phyloP scores from a whole-genome alignment of 2,329 filamentous ascomycete species.

The Pseudogymnoascus sp. region DNA sequence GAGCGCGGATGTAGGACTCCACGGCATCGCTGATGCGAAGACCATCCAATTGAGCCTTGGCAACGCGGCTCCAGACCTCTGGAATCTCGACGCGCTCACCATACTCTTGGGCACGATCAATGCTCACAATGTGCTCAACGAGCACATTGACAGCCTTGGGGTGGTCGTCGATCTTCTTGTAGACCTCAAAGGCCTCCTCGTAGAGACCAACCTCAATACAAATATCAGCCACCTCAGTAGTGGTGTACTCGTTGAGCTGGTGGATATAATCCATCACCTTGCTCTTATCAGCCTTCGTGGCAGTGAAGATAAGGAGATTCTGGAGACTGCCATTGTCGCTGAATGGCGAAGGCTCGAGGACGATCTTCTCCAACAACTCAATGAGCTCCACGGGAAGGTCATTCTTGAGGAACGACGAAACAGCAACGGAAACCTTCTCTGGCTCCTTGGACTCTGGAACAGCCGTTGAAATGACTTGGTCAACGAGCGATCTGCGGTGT shows the following conservation, averaged over 20 bases:
- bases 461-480: slow-evolving; percentile 92
- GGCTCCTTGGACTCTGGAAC: slow-evolving; percentile 90
- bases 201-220: slow-evolving; percentile 92
- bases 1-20: slow-evolving; percentile 93
- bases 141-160: slow-evolving; percentile 81
- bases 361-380: slow-evolving; percentile 97
- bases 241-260: slow-evolving; percentile 77
- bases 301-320: slow-evolving; percentile 92
- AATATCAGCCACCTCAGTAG: slow-evolving; percentile 84
- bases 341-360: slow-evolving; percentile 97
- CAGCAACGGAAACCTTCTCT: slow-evolving; percentile 87
- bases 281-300: slow-evolving; percentile 90
- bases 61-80: slow-evolving; percentile 97
- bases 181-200: slow-evolving; percentile 96
- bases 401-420: slow-evolving; percentile 83
- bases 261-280: slow-evolving; percentile 96
- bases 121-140: slow-evolving; percentile 94
- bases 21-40: slow-evolving; percentile 87
- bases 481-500: slow-evolving; percentile 84
- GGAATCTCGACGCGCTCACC: slow-evolving; percentile 89
- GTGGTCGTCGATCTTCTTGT: slow-evolving; percentile 94
- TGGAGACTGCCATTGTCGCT: slow-evolving; percentile 95
- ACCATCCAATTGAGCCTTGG: slow-evolving; percentile 94
- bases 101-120: slow-evolving; percentile 91
- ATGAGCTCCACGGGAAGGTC: slow-evolving; percentile 92